Conservation (phyloP, 345 rosid species). For the Carallia brachiata region DNA sequence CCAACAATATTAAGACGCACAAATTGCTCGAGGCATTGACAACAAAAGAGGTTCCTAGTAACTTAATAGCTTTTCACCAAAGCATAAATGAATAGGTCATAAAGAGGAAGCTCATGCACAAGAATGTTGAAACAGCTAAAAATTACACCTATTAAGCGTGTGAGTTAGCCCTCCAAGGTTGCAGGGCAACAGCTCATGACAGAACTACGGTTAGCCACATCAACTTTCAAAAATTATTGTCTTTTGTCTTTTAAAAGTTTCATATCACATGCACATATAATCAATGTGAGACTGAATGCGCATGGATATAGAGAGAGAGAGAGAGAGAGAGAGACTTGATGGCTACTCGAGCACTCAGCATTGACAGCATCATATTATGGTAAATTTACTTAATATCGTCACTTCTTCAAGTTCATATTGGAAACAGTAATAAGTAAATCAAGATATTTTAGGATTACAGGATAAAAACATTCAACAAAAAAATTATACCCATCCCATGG, state of each 20-base stretch:
- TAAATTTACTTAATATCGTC: not conserved
- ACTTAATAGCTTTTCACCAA: too few relatives aligned
- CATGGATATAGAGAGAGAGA: not conserved
- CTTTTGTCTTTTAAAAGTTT: not conserved
- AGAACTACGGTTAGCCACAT: not conserved
- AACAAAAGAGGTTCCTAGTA: not conserved
- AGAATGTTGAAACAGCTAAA: not conserved
- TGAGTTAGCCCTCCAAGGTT: not conserved
- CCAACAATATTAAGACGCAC: not conserved
- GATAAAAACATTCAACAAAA: not conserved
- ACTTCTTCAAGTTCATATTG: not conserved
- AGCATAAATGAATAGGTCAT: too few relatives aligned
- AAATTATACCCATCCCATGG: slow-evolving; percentile 53
- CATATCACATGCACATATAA: not conserved
- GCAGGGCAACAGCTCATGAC: too few relatives aligned
- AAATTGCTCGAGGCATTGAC: not conserved
- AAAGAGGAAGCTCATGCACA: too few relatives aligned
- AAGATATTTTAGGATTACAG: not conserved
- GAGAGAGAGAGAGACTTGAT: too few relatives aligned
- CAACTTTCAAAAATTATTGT: not conserved
- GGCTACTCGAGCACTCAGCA: too few relatives aligned
- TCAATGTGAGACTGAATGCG: too few relatives aligned
- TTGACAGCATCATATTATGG: too few relatives aligned
- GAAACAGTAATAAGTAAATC: not conserved
- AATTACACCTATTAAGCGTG: not conserved